Conservation (phyloP, 1,284 basidiomycete genomes). For the Sanghuangporus baumii region DNA sequence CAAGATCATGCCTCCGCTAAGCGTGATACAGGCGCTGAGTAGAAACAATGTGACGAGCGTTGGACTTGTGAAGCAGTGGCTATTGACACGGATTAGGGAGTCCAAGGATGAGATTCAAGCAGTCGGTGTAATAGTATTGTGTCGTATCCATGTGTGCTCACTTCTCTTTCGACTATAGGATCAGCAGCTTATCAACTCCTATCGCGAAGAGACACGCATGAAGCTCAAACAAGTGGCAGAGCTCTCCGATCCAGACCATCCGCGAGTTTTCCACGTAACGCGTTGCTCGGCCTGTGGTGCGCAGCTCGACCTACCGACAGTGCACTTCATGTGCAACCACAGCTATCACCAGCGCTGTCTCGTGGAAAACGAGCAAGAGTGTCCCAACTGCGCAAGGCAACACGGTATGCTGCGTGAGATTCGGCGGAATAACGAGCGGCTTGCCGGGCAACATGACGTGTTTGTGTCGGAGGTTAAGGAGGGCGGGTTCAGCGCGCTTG, state of each 20-base stretch:
- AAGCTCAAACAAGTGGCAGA: constrained; percentile 81
- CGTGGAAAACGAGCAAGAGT: constrained; percentile 82
- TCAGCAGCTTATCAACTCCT: constrained; percentile 77
- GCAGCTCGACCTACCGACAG: constrained; percentile 85
- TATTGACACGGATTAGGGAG: constrained; percentile 72
- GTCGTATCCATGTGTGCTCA: constrained; percentile 11
- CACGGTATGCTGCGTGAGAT: constrained; percentile 90
- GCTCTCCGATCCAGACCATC: constrained; percentile 69
- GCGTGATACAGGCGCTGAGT: constrained; percentile 84
- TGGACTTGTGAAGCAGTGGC: constrained; percentile 86
- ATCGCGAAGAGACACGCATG: constrained; percentile 77
- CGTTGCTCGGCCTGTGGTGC: constrained; percentile 85
- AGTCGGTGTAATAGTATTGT: constrained; percentile 39
- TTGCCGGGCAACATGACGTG: constrained; percentile 85
- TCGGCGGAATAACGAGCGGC: constrained; percentile 72
- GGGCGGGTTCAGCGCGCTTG: constrained; percentile 77
- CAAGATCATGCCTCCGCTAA: constrained; percentile 81
- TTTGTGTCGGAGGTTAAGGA: constrained; percentile 85
- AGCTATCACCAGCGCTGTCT: constrained; percentile 93
- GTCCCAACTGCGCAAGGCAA: constrained; percentile 80
- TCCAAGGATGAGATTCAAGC: constrained; percentile 74
- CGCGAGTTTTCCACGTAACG: constrained; percentile 90
- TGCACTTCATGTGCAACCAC: constrained; percentile 99
- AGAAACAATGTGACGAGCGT: constrained; percentile 85
- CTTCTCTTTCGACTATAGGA: constrained; percentile 47